Evolutionary conservation across 768 basidiomycete genomes (phyloP).

Genomic region (Crassisporium funariophilum): DNA sequence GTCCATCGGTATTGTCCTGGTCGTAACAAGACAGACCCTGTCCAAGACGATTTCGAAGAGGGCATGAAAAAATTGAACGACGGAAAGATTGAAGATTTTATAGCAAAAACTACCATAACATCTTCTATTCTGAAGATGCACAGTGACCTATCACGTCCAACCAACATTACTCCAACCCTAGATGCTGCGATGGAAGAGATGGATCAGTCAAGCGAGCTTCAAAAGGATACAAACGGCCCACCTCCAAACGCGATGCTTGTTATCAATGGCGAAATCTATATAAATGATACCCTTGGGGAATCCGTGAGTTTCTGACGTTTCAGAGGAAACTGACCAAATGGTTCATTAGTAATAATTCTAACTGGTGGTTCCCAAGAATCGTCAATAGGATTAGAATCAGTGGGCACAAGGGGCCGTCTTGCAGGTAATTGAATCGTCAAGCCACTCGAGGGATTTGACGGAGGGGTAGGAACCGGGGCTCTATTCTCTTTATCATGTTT

Average conservation of each 20-base stretch:
- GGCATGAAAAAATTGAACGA: slow-evolving; percentile 2
- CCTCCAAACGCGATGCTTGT: slow-evolving; percentile 5
- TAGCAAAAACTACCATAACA: background rate
- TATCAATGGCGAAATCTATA: slow-evolving; percentile 9
- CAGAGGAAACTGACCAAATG: no score
- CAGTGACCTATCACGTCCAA: background rate
- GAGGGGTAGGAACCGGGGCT: no score
- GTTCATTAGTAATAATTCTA: no score
- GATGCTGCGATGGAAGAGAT: background rate
- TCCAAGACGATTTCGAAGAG: slow-evolving; percentile 10
- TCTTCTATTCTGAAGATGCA: slow-evolving; percentile 5
- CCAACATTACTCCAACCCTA: background rate
- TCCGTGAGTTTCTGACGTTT: no score
- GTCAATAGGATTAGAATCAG: no score
- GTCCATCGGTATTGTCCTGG: slow-evolving; percentile 11
- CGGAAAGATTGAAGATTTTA: slow-evolving; percentile 13
- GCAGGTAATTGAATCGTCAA: no score
- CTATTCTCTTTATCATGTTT: no score
- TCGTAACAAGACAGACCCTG: slow-evolving; percentile 6
- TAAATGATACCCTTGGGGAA: background rate
- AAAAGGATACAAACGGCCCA: background rate
- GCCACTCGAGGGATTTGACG: no score
- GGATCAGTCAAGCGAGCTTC: slow-evolving; percentile 5
- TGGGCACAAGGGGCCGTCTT: no score
- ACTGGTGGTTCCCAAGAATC: no score